A percentile compares a stretch with the other conserved stretches of the same genome.
Evolutionary conservation across 805 yeast genomes (phyloP).

Genomic region (Yarrowia divulgata): DNA sequence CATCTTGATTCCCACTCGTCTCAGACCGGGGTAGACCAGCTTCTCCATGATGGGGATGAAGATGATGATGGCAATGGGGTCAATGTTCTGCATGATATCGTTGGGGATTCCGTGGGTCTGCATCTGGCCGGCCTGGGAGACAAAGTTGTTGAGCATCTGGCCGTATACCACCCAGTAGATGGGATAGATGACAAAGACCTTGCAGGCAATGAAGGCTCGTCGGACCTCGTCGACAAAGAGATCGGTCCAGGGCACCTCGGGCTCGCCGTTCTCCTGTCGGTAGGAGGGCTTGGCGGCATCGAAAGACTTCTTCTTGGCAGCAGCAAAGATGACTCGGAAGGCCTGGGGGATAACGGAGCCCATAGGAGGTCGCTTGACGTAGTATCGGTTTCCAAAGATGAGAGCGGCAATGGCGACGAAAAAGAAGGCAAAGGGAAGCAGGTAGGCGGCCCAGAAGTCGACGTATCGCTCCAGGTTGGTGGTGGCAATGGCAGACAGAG

Average conservation of each 20-base stretch:
- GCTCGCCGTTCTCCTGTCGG: constrained; percentile 55
- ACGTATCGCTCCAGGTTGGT: constrained; percentile 70
- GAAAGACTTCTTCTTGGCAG: constrained; percentile 57
- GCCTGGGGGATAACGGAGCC: constrained; percentile 66
- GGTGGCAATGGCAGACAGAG: constrained; percentile 77
- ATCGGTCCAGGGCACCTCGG: constrained; percentile 64
- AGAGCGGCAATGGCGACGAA: constrained; percentile 64
- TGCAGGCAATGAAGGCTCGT: constrained; percentile 72
- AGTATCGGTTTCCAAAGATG: constrained; percentile 60
- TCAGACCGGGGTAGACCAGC: constrained; percentile 61
- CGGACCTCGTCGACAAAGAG: constrained; percentile 75
- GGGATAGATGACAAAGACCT: constrained; percentile 73
- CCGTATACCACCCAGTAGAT: constrained; percentile 77
- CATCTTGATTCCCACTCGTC: constrained; percentile 60
- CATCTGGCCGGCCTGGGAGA: constrained; percentile 78
- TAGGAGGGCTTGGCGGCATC: constrained; percentile 65
- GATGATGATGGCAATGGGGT: constrained; percentile 77
- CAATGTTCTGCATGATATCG: constrained; percentile 77
- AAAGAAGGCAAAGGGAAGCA: constrained; percentile 74
- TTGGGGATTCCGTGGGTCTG: constrained; percentile 79
- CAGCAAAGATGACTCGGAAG: constrained; percentile 56
- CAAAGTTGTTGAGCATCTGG: constrained; percentile 75
- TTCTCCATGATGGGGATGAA: constrained; percentile 76
- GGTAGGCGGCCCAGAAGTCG: constrained; percentile 71
- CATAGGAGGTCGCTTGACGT: constrained; percentile 66